A percentile compares a stretch with the other conserved stretches of the same genome.
Conservation (phyloP, 352 stramenopile genomes). For the Phytophthora parvispora region DNA sequence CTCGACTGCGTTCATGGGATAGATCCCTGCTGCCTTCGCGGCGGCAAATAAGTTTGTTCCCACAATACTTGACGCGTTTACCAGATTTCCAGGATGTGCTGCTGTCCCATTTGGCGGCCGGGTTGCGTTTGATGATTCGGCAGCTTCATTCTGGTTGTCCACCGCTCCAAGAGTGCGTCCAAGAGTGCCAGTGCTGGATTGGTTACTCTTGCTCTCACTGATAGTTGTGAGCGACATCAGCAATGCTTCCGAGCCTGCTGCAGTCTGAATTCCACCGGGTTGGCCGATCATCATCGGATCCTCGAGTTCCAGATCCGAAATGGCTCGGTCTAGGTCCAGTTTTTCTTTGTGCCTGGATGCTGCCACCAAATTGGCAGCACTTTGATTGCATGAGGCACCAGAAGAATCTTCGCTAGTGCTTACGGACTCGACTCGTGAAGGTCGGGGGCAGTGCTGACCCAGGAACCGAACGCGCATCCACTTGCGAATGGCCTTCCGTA, state of each 20-base stretch:
- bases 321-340: conserved; percentile 81
- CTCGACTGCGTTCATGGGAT: conserved; percentile 33
- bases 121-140: conserved; percentile 25
- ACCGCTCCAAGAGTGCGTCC: conserved; percentile 33
- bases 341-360: conserved; percentile 82
- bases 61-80: conserved; percentile 52
- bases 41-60: conserved; percentile 48
- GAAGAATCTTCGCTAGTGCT: conserved; percentile 6
- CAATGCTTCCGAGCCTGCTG: conserved; percentile 49
- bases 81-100: conserved; percentile 29
- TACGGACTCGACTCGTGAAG: conserved; percentile 17
- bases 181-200: conserved; percentile 57
- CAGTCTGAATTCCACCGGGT: conserved; percentile 43
- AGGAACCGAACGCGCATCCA: conserved; percentile 86
- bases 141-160: conserved; percentile 10
- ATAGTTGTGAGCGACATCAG: conserved; percentile 64
- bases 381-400: conserved; percentile 40
- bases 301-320: conserved; percentile 87
- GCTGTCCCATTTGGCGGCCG: conserved; percentile 12
- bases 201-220: conserved; percentile 62
- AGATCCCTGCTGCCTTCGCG: conserved; percentile 45
- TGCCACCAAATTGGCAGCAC: conserved; percentile 66
- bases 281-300: conserved; percentile 89
- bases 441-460: conserved; percentile 48
- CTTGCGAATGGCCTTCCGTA: conserved; percentile 77